These are phyloP conservation scores for Sphaerulina musiva DNA, from an alignment of 2,329 filamentous ascomycete species.

Conservation along the genomic window DNA sequence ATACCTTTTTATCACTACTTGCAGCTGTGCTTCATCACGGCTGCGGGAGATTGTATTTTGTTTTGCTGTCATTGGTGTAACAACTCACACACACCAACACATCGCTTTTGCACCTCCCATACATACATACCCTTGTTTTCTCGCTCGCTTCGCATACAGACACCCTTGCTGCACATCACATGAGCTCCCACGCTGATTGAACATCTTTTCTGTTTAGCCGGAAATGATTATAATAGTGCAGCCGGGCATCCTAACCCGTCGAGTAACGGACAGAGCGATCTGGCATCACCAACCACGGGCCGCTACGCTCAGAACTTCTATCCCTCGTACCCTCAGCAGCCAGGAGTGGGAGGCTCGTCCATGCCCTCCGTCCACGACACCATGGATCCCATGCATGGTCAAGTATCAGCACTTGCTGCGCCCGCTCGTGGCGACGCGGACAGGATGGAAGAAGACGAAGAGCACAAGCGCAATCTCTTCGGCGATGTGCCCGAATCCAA, in stretches of 20 bases:
- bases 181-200: constrained; percentile 38
- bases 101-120: neutral
- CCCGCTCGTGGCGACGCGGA: constrained; percentile 38
- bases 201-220: constrained; percentile 44
- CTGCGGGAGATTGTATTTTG: constrained; percentile 26
- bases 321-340: constrained; percentile 57
- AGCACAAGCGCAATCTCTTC: constrained; percentile 65
- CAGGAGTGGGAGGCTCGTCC: constrained; percentile 49
- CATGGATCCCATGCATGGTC: constrained; percentile 41
- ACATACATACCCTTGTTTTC: constrained; percentile 21
- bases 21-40: constrained; percentile 9
- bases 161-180: constrained; percentile 26
- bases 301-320: constrained; percentile 74
- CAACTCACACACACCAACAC: neutral
- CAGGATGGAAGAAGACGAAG: constrained; percentile 49
- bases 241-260: constrained; percentile 61
- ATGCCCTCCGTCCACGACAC: constrained; percentile 61
- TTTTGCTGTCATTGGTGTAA: constrained; percentile 23
- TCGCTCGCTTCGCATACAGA: constrained; percentile 25
- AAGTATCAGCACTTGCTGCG: constrained; percentile 30
- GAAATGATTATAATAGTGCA: constrained; percentile 53
- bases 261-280: constrained; percentile 47
- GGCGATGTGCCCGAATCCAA: constrained; percentile 83
- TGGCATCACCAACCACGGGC: constrained; percentile 56
- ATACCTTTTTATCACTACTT: constrained; percentile 18